phyloP scores from a whole-genome alignment of 495 filamentous ascomycete species.

The Rostrohypoxylon terebratum region DNA sequence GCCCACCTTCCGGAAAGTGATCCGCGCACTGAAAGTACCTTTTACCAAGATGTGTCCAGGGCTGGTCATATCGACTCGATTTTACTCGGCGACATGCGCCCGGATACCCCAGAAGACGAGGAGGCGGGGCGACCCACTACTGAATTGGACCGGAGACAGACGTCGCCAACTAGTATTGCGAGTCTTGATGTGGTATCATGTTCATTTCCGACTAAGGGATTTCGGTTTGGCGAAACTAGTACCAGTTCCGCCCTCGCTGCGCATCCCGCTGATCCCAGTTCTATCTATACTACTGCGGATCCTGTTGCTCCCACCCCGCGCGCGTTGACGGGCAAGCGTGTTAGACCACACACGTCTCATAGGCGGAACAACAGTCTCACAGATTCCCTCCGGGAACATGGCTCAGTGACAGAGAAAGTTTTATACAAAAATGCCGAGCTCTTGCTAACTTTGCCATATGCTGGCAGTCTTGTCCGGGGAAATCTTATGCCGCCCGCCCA shows the following conservation, averaged over 20 bases:
- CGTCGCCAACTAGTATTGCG: constrained; percentile 64
- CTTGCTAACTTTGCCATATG: constrained; percentile 73
- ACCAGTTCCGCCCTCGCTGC: constrained; percentile 64
- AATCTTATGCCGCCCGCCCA: constrained; percentile 79
- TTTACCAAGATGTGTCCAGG: constrained; percentile 62
- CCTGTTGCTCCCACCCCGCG: constrained; percentile 64
- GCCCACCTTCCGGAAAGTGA: constrained; percentile 50
- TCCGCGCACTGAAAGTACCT: constrained; percentile 51
- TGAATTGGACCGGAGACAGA: constrained; percentile 51
- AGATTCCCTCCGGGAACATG: constrained; percentile 85
- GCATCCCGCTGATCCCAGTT: constrained; percentile 71
- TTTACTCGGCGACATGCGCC: constrained; percentile 53
- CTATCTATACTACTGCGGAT: constrained; percentile 57
- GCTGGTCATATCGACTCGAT: constrained; percentile 61
- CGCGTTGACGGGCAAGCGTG: constrained; percentile 64
- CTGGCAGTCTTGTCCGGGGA: constrained; percentile 87
- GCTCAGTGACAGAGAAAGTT: constrained; percentile 61
- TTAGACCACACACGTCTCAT: constrained; percentile 60
- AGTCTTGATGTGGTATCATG: constrained; percentile 80
- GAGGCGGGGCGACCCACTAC: constrained; percentile 30
- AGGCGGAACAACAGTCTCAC: constrained; percentile 72
- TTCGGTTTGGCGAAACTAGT: constrained; percentile 59
- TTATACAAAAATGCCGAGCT: constrained; percentile 66
- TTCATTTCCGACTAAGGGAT: constrained; percentile 77
- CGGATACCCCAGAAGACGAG: constrained; percentile 58